phyloP scores from a whole-genome alignment of 495 filamentous ascomycete species.

The Penicillium maclennaniae region DNA sequence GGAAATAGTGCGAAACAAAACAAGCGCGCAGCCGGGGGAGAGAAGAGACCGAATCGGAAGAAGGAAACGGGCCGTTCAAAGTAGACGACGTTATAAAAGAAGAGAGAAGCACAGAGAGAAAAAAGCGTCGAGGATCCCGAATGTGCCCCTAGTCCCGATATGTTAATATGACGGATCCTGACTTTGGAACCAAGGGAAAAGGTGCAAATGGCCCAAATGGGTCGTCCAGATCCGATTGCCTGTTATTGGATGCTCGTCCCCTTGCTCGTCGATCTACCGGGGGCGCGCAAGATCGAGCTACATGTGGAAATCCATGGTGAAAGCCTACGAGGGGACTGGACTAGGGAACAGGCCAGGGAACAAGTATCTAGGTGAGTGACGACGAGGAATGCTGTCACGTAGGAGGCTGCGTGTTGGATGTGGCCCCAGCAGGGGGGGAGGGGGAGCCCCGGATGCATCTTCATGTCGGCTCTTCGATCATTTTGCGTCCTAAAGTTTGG shows the following conservation, averaged over 20 bases:
- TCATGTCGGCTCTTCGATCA: constrained; percentile 1
- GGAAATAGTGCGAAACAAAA: constrained; percentile 17
- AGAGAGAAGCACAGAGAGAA: constrained; percentile 20
- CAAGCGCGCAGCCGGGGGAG: constrained; percentile 15
- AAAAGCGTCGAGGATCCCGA: constrained; percentile 40
- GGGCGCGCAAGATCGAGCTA: not conserved
- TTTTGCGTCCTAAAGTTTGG: not conserved
- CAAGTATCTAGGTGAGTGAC: constrained; percentile 1
- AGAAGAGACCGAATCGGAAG: constrained; percentile 14
- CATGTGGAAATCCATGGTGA: not conserved
- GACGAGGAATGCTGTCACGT: constrained; percentile 25
- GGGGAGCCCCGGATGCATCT: not conserved
- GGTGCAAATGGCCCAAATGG: constrained; percentile 4
- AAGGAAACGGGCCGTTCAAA: not conserved
- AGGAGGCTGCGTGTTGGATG: constrained; percentile 7
- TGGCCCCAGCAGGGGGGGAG: not conserved
- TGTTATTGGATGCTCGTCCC: not conserved
- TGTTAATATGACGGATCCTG: constrained; percentile 50
- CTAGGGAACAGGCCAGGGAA: not conserved
- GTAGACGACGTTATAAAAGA: constrained; percentile 2
- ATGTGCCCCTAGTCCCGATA: constrained; percentile 46
- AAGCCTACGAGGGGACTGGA: not conserved
- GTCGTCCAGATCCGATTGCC: constrained; percentile 8
- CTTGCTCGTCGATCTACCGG: constrained; percentile 4
- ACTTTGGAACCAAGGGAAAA: constrained; percentile 32